Base-by-base conservation (phyloP, 176 grass and related monocot genomes). In the Chloris gayana region DNA sequence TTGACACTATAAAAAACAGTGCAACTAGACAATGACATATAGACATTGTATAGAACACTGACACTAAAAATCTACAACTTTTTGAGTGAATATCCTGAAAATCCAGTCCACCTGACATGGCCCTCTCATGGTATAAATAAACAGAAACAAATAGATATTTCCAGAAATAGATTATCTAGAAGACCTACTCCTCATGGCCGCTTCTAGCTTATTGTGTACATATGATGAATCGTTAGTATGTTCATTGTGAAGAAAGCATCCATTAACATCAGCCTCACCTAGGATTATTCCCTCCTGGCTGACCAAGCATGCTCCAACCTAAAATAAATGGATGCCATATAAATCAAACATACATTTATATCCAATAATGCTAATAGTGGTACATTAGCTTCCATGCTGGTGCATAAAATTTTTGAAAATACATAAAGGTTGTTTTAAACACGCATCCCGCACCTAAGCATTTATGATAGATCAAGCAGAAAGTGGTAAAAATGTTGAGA, bases 261-360 rank as follows among this genome's bases (percentile, higher is more conserved):
- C 14, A 54, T 66, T 57, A 75, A 34, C 14, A 83, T 74, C 47
- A 70, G 70, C n/a, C 86, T 98, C 64, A 95, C 96, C 96, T 84
- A 98, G 90, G 83, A 98, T 98, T 86, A 98, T 92, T 45, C 88
- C 86, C 45, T 91, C 87, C 85, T 95, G 88, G 75, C 96, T 95
- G 78, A 98, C 96, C 67, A 98, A 68, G 79, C 92, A 98, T 82
- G 96, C 96, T 85, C 92, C 96, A 79, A 98, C 96, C 96, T 95
- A 79, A 64, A 87, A 67, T 32, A 47, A 81, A 77, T 71, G 37
- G 0, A 77, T 38, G 51, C 24, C 32, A 49, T 1, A 70, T 66
- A 14, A 1, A 71, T 85, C 37, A 81, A 65, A 81, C 45, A 39
- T 65, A 73, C 7, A 29, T 64, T 54, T 6, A 73, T 72, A 35